Conservation (phyloP, 2,329 filamentous ascomycete species). For the Blumeria graminis region DNA sequence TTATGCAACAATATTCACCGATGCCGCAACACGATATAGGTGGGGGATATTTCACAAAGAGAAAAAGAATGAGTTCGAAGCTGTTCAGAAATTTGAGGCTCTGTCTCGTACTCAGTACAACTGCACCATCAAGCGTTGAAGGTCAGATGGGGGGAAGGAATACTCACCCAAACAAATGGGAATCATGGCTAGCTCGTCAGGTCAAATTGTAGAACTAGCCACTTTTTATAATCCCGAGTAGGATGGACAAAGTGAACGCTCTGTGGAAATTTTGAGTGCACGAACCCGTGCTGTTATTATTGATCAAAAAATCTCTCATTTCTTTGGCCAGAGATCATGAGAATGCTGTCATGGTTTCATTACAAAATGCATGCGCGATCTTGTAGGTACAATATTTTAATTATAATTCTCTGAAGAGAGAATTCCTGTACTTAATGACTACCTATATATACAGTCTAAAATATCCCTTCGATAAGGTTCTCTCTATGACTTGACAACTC, state of each 20-base stretch:
- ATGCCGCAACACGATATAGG: not conserved
- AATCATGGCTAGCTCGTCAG: not conserved
- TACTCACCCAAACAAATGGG: not conserved
- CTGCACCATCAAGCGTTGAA: not conserved
- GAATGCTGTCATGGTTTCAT: no score
- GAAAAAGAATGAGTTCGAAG: not conserved
- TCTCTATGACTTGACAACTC: no score
- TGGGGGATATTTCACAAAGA: conserved; percentile 1
- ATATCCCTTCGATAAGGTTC: no score
- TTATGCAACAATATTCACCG: no score
- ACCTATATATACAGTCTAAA: no score
- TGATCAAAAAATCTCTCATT: no score
- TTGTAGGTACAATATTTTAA: no score
- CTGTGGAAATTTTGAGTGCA: not conserved
- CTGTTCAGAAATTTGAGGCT: not conserved
- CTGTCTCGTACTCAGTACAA: not conserved
- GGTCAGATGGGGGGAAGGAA: not conserved
- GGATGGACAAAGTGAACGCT: not conserved
- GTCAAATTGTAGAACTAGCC: not conserved
- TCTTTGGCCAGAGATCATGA: no score
- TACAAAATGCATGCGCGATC: no score
- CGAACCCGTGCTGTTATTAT: not conserved
- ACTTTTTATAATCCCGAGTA: not conserved
- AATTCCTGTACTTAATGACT: no score
- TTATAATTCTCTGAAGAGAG: no score